Evolutionary conservation across 2,329 filamentous ascomycete genomes (phyloP).

Genomic region (Botrytis aclada): DNA sequence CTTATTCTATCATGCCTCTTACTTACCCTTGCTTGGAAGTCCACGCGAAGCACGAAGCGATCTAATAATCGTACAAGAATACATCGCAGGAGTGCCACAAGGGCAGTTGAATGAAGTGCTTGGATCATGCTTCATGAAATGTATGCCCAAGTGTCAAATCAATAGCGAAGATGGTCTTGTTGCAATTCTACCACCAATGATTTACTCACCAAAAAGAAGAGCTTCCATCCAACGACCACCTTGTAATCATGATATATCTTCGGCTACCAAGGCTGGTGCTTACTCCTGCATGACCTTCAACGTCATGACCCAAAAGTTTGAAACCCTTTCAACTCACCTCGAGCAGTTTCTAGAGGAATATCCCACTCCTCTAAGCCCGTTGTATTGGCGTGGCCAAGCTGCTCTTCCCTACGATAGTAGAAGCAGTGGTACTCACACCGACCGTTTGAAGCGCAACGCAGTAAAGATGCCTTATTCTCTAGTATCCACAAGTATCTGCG

Average conservation of each 20-base stretch:
- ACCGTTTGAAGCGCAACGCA: background rate
- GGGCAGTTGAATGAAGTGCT: background rate
- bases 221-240: background rate
- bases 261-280: background rate
- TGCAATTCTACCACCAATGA: background rate
- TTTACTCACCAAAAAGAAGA: no score
- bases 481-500: background rate
- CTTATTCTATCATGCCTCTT: slow-evolving; percentile 2
- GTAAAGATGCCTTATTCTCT: background rate
- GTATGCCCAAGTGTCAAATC: background rate
- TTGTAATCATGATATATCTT: background rate
- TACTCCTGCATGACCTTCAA: slow-evolving; percentile 21
- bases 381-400: background rate
- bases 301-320: slow-evolving; percentile 18
- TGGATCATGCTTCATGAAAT: background rate
- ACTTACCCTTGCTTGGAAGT: background rate
- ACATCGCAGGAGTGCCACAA: background rate
- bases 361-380: no score
- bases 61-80: background rate
- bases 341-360: background rate
- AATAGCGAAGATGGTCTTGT: slow-evolving; percentile 5
- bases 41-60: no score
- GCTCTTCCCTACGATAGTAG: background rate
- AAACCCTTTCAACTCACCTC: slow-evolving; percentile 9
- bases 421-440: fast-evolving